Evolutionary conservation across 164 flowering plant species (phyloP), one percentile per base, ranked within the genome.

Genomic region (Amborella trichopoda): DNA sequence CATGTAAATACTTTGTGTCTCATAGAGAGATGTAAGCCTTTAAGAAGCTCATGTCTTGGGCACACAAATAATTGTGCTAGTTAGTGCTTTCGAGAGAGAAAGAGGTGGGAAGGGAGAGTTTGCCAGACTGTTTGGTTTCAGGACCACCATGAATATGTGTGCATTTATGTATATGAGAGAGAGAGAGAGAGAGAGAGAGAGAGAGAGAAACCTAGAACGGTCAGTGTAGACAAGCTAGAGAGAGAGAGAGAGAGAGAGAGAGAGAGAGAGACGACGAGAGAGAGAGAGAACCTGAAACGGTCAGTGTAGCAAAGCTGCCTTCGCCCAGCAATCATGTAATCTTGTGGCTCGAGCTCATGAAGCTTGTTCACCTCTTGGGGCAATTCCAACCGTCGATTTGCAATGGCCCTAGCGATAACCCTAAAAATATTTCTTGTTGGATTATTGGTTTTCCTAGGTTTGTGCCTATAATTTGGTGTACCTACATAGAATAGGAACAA

Each of bases 381-480:
- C 20, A 68, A 68, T 23, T 45, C 36, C 26, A 68, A 60, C 47
- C 67, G 64, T 34, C 80, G 49, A 44, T 77, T 83, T 2, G 58
- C 66, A 11, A 75, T 58, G 16, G 96, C 96, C 8, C 69, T 44
- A 3, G 77, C 38, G 3, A 61, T 61, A 39, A 87, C 81, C 24
- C 51, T 57, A 53, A 82, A 5, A 12, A 87, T 40, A 28, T 68
- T 80, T 37, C 50, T 65, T 2, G 96, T 72, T 19, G 85, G 85
- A 62, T 69, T 73, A 9, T 63, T 66, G 8, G 70, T 58, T 46
- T 53, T 79, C 43, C 72, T 71, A n/a, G n/a, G n/a, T 40, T 80
- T 83, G 72, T 83, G 91, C 67, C 94, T 65, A 54, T 81, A 89
- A 28, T 49, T 18, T 16, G 93, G 87, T 4, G 80, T 80, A 38